phyloP scores from a whole-genome alignment of 805 yeast genomes.

The Candida nanaspora region DNA sequence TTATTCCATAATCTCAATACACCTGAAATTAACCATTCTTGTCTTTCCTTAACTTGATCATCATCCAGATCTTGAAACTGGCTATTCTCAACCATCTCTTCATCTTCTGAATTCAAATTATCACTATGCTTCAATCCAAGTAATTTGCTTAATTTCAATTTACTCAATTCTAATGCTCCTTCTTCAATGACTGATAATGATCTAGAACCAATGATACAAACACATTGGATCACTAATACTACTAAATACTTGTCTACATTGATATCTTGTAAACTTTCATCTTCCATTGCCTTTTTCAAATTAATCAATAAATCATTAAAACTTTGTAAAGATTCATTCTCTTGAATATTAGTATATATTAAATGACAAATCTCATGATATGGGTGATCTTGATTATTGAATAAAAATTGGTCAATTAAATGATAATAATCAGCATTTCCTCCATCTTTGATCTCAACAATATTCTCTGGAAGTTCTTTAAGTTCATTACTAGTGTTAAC shows the following conservation, averaged over 20 bases:
- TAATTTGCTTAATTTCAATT: constrained; percentile 19
- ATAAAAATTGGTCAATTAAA: constrained; percentile 25
- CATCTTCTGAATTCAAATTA: constrained; percentile 8
- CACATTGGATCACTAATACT: constrained; percentile 58
- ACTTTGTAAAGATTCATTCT: constrained; percentile 20
- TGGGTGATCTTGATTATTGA: constrained; percentile 26
- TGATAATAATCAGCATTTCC: constrained; percentile 24
- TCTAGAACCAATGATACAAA: constrained; percentile 80
- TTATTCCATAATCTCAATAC: constrained; percentile 59
- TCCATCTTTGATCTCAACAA: constrained; percentile 9
- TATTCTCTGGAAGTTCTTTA: constrained; percentile 4
- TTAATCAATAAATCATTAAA: constrained; percentile 19
- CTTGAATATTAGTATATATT: constrained; percentile 26
- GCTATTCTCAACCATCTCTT: constrained; percentile 8
- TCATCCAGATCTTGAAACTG: constrained; percentile 18
- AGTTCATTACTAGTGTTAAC: constrained; percentile 7
- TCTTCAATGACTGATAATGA: constrained; percentile 73
- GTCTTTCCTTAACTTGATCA: constrained; percentile 23
- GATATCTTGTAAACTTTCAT: constrained; percentile 3
- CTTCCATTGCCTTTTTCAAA: constrained; percentile 14
- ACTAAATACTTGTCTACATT: constrained; percentile 36
- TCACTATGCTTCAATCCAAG: constrained; percentile 14
- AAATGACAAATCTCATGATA: constrained; percentile 25
- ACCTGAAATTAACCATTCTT: constrained; percentile 43
- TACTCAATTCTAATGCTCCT: constrained; percentile 29